Base-by-base conservation (phyloP, 2,329 filamentous ascomycete species). In the Arthroderma sp. region DNA sequence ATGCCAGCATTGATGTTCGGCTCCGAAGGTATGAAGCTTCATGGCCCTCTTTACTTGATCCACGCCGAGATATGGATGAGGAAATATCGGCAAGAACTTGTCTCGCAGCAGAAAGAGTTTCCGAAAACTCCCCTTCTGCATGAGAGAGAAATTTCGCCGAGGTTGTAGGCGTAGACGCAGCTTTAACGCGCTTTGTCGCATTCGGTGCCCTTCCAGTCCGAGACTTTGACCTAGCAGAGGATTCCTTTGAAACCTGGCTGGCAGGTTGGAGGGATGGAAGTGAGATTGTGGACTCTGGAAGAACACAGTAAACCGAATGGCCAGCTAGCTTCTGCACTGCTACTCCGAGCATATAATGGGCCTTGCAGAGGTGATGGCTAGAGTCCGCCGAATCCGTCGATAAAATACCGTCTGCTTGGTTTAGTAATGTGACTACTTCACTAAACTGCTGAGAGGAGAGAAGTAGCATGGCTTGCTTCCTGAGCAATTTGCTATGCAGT, bases 261-360 rank as follows among this genome's bases (percentile, higher is more conserved):
- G 71, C 68, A 61, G 69, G 66, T 23, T 74, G 73, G 38, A 91
- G 76, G 0, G 88, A 84, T 1, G 91, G 89, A 59, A 91, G 86
- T 0, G 90, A 94, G 25, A 96, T 84, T 0, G 90, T 95, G 0
- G 93, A 96, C 65, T 98, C 93, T 49, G 91, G 88, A 15, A 97
- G 80, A 8, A 91, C 87, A 17, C 88, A 94, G 69, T 91, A 94
- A 2, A 93, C 86, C 2, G 91, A 85, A 70, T 95, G 88, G 3
- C 81, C 79, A 11, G 84, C 80, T 76, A 95, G 87, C 51, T 70
- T 64, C 15, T 67, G 66, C 53, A 74, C n/a, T 71, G 70, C 55
- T 74, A 66, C 1, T 67, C 68, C 17, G 73, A 64, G 6, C 51
- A 71, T 61, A 59, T 71, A 65, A 53, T 72, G 68, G 37, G 68